Base-by-base conservation (phyloP, 441 rosid genomes). In the Mallotus repandus region DNA sequence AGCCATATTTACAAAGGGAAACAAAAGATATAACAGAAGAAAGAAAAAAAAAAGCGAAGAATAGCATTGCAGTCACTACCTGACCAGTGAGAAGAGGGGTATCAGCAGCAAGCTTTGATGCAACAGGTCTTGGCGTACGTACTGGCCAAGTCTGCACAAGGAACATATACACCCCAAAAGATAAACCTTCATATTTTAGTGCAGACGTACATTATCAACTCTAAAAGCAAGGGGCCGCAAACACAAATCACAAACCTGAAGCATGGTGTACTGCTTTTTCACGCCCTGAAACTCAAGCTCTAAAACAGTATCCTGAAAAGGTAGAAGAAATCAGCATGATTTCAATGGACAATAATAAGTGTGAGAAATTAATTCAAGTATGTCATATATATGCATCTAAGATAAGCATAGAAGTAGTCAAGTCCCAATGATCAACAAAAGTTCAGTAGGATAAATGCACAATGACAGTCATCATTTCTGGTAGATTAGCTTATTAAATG, bases 261-360 rank as follows among this genome's bases (percentile, higher is more conserved):
- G 99, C 99, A 96, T 96, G 62, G 97, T 94, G 82, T 87, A 84
- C 50, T 87, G 86, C 83, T 94, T 96, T 83, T 94, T 94, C 64
- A 92, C 88, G 62, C 99, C 99, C 80, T 96, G 99, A 72, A 96
- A 96, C 78, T 96, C 99, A 77, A 96, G 97, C 86, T 96, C 99
- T 57, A 96, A 78, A 65, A 96, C 97, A 18, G 96, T 89, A 81
- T 96, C 99, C 98, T 96, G 78, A 66, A 74, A 76, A 67, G 12
- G 48, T 43, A 74, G n/a, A 65, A 56, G 16, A 22, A 59, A 55
- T 69, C 21, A 64, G 49, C 57, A 14, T 49, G 22, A 57, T 76
- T 49, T 13, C n/a, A 29, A 29, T 29, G 32, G 32, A 29, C 32
- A 29, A 29, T 29, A 29, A 29, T 29, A 29, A 0, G 32, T 29